Conservation (phyloP, 1,284 basidiomycete genomes). For the Sanghuangporus baumii region DNA sequence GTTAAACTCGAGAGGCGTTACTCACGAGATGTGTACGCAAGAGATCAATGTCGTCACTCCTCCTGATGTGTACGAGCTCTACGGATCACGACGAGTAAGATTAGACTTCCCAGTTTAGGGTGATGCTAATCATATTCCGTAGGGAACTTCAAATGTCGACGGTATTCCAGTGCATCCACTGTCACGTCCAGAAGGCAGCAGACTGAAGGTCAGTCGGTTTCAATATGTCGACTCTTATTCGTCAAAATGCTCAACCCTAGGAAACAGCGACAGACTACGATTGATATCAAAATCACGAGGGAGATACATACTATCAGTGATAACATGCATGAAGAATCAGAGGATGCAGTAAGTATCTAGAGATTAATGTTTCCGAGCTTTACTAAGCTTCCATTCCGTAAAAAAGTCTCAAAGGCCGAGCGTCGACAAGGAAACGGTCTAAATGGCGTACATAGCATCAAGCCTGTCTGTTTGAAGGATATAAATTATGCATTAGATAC, state of each 20-base stretch:
- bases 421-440: no score
- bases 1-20: background rate
- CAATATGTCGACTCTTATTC: background rate
- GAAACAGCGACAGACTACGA: background rate
- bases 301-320: background rate
- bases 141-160: background rate
- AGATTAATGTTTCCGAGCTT: background rate
- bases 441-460: no score
- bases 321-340: background rate
- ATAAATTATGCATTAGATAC: no score
- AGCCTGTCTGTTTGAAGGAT: no score
- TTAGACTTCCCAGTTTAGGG: background rate
- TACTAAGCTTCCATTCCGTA: no score
- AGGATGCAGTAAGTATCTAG: background rate
- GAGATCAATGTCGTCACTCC: background rate
- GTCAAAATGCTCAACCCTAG: background rate
- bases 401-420: no score
- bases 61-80: background rate
- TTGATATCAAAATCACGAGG: background rate
- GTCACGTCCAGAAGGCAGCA: background rate
- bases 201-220: background rate
- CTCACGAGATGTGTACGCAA: background rate
- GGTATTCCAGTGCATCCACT: background rate
- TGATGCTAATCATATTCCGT: background rate
- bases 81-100: background rate